These are phyloP conservation scores for Penicillium oxalicum DNA, from an alignment of 2,329 filamentous ascomycete species.

Conservation along the genomic window DNA sequence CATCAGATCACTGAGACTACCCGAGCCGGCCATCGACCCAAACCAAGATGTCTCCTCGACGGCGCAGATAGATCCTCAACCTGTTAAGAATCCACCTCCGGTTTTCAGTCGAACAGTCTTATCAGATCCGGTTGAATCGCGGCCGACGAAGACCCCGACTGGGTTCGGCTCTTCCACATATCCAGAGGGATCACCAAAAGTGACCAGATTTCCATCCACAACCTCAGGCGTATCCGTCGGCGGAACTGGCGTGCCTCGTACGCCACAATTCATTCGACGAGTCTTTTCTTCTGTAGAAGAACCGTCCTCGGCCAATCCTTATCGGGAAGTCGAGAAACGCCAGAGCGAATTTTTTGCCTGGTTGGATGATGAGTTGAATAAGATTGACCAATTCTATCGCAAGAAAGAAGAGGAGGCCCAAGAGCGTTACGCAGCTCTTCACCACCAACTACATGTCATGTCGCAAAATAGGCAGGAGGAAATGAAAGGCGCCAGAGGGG, in stretches of 20 bases:
- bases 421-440: slow-evolving; percentile 61
- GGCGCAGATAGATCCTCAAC: slow-evolving; percentile 13
- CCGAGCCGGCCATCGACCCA: slow-evolving; percentile 55
- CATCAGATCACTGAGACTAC: slow-evolving; percentile 53
- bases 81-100: slow-evolving; percentile 22
- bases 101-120: slow-evolving; percentile 16
- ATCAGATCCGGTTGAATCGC: slow-evolving; percentile 6
- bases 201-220: neutral
- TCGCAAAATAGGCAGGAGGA: slow-evolving; percentile 74
- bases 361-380: slow-evolving; percentile 76
- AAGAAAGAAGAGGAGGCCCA: slow-evolving; percentile 81
- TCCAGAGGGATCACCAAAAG: neutral
- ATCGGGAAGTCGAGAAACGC: slow-evolving; percentile 61
- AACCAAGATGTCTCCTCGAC: slow-evolving; percentile 20
- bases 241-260: slow-evolving; percentile 10
- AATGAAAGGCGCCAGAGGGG: slow-evolving; percentile 47
- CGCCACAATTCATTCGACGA: slow-evolving; percentile 33
- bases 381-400: slow-evolving; percentile 86
- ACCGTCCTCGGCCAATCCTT: slow-evolving; percentile 48
- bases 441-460: slow-evolving; percentile 89
- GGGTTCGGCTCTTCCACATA: neutral
- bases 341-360: slow-evolving; percentile 85
- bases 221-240: neutral
- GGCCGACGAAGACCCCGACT: neutral
- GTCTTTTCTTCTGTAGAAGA: slow-evolving; percentile 36